Evolutionary conservation across 1,139 yeast species (phyloP), one percentile per base, ranked within the genome.

Genomic region (Suhomyces anneliseae): DNA sequence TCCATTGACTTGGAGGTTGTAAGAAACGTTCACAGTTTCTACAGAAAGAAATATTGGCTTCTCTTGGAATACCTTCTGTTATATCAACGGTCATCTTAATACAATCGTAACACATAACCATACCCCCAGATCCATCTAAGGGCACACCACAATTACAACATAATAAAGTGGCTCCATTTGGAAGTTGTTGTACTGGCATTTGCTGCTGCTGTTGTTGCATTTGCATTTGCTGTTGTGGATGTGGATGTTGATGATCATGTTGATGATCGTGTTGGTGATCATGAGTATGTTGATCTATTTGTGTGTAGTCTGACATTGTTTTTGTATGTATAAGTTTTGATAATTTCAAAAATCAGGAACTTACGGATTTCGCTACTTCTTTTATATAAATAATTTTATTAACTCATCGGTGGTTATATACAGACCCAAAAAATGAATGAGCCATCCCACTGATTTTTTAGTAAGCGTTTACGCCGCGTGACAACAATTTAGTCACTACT

Each of bases 121-220:
- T 74, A 31, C 99, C 98, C 31, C 82, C 76, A 32, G 97, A 88
- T 40, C 98, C 98, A 64, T 93, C 98, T 82, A 95, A 89, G 42
- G 99, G 97, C 48, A 88, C 89, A 69, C 99, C 98, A 85, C 99
- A 93, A 85, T 89, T 90, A 71, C 96, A 90, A 76, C 99, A 93
- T 52, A 93, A 80, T 51, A 95, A 95, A 2, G 98, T 93, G 27
- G 97, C 96, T 26, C 74, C 80, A 9, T 43, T 44, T 27, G 55
- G 24, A 4, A 19, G 24, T 6, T 19, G 24, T 19, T 19, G 24
- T 19, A 19, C 24, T 19, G 24, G 24, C 24, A 19, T 19, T 6
- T 19, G 24, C 24, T 19, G 24, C 6, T 19, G 24, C 3, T 19
- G 15, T 14, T 14, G n/a, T n/a, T n/a, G n/a, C n/a, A n/a, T n/a